phyloP scores from a whole-genome alignment of 2,329 filamentous ascomycete genomes.

The Ustulina deusta region DNA sequence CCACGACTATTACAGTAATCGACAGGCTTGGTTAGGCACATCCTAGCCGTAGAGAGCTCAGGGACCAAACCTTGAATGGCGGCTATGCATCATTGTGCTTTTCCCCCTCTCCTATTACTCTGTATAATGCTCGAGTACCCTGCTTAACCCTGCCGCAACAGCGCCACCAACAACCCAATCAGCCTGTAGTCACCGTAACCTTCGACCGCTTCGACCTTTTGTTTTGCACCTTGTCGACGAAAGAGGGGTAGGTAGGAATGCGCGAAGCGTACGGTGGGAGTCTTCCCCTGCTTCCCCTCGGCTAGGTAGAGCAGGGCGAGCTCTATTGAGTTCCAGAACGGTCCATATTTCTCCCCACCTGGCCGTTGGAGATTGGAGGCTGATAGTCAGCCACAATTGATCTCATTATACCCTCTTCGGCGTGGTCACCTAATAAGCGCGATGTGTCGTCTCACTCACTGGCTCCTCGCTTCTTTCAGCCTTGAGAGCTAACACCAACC shows the following conservation, averaged over 20 bases:
- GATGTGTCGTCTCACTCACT: slow-evolving; percentile 13
- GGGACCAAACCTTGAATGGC: background rate
- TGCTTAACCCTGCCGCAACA: background rate
- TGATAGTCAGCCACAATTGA: slow-evolving; percentile 22
- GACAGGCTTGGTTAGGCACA: background rate
- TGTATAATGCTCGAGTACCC: background rate
- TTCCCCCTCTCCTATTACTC: background rate
- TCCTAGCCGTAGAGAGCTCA: background rate
- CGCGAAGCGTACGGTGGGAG: slow-evolving; percentile 16
- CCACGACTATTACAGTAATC: background rate
- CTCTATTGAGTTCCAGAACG: slow-evolving; percentile 31
- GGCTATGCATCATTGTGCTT: background rate
- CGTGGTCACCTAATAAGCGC: slow-evolving; percentile 28
- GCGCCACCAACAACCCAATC: slow-evolving; percentile 9
- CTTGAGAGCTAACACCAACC: slow-evolving; percentile 12
- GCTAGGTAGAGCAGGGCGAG: slow-evolving; percentile 10
- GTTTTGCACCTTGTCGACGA: background rate
- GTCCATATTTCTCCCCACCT: slow-evolving; percentile 8
- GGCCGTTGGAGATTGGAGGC: slow-evolving; percentile 13
- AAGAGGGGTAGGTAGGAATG: slow-evolving; percentile 10
- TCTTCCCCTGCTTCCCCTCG: slow-evolving; percentile 14
- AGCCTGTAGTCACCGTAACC: background rate
- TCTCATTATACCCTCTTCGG: slow-evolving; percentile 18
- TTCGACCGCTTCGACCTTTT: background rate
- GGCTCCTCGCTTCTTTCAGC: slow-evolving; percentile 8